Conservation (phyloP, 2,329 filamentous ascomycete genomes). For the Huntiella bhutanensis region DNA sequence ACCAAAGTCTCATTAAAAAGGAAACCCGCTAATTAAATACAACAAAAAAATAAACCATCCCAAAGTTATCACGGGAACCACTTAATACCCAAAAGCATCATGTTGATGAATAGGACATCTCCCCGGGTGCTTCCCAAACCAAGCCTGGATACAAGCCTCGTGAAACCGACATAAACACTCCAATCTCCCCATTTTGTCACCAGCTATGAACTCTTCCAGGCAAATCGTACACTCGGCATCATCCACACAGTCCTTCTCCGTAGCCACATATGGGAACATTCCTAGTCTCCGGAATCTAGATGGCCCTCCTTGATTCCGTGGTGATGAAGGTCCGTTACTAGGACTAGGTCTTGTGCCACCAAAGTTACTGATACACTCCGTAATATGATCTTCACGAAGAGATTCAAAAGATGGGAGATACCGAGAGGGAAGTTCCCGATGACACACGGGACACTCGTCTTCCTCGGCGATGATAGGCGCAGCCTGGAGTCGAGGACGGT, state of each 20-base stretch:
- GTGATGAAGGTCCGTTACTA: neutral
- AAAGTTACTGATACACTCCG: slow-evolving; percentile 36
- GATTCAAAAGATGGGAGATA: slow-evolving; percentile 33
- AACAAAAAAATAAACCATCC: neutral
- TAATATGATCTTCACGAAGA: slow-evolving; percentile 39
- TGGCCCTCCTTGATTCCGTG: neutral
- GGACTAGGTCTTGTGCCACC: neutral
- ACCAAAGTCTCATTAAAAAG: neutral
- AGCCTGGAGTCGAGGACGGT: slow-evolving; percentile 22
- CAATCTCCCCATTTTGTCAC: slow-evolving; percentile 42
- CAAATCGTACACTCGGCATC: slow-evolving; percentile 51
- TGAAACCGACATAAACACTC: slow-evolving; percentile 51
- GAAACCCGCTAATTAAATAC: neutral
- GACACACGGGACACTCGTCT: slow-evolving; percentile 64
- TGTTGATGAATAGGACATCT: slow-evolving; percentile 49
- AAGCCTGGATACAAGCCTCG: slow-evolving; percentile 37
- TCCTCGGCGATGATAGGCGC: slow-evolving; percentile 44
- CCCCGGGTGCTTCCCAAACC: slow-evolving; percentile 43
- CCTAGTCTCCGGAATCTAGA: slow-evolving; percentile 30
- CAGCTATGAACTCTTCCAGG: slow-evolving; percentile 44
- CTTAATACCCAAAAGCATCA: slow-evolving; percentile 33
- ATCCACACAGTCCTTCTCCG: slow-evolving; percentile 50
- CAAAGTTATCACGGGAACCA: neutral
- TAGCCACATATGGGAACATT: slow-evolving; percentile 45
- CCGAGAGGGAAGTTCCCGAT: slow-evolving; percentile 45